Evolutionary conservation across 345 rosid genomes (phyloP).

Genomic region (Corchorus capsularis): DNA sequence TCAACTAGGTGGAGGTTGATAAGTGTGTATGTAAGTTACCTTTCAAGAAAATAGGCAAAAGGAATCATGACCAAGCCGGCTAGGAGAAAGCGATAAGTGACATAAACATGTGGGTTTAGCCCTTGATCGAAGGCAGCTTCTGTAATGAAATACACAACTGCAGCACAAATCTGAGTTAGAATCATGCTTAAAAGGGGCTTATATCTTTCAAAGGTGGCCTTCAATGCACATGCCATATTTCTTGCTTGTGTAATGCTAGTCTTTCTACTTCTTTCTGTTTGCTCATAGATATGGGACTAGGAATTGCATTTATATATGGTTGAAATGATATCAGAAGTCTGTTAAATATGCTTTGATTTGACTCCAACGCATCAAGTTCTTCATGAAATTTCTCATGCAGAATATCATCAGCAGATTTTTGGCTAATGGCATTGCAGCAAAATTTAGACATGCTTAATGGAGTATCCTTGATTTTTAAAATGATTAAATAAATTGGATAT

Average conservation of each 20-base stretch:
- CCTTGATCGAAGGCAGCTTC: constrained; percentile 74
- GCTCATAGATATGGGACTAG: background rate
- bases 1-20: background rate
- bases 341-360: too few species aligned
- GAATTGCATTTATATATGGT: background rate
- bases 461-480: too few species aligned
- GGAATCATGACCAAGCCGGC: constrained; percentile 51
- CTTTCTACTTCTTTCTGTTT: background rate
- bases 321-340: too few species aligned
- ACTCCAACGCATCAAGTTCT: background rate
- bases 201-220: constrained; percentile 1
- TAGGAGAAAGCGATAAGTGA: constrained; percentile 57
- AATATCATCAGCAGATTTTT: too few species aligned
- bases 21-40: constrained; percentile 28
- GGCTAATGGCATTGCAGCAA: too few species aligned
- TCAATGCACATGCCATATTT: constrained; percentile 12
- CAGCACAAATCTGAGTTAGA: constrained; percentile 44
- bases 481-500: too few species aligned
- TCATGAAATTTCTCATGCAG: too few species aligned
- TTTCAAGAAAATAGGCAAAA: constrained; percentile 58
- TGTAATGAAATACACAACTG: constrained; percentile 55
- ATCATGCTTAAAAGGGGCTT: constrained; percentile 43
- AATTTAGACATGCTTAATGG: too few species aligned
- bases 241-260: constrained; percentile 18
- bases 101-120: constrained; percentile 64